Base-by-base conservation (phyloP, 106 monocot species). In the Alisma plantagoaquatica region DNA sequence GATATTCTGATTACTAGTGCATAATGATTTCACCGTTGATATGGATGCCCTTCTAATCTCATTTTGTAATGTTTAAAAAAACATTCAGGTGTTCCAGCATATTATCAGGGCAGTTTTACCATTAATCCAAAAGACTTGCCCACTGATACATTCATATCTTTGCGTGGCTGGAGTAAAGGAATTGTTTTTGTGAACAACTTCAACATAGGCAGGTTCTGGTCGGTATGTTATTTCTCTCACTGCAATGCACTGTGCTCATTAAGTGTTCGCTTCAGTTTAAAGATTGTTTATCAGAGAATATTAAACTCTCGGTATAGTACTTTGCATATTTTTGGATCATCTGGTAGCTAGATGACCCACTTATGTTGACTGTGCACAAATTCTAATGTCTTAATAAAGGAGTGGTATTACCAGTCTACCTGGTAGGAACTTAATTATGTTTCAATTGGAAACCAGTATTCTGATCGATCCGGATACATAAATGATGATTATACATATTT, bases 181-280 rank as follows among this genome's bases (percentile, higher is more conserved):
- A 47, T 98, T 66, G 89, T 78, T 63, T 89, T 98, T 73, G 74
- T 98, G 19, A 98, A 98, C 42, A 67, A 85, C 66, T 98, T 98
- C 74, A 98, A 98, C 55, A 65, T 98, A 32, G 96, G 96, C 66
- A 78, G 96, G 79, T 98, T 74, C 46, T 98, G 96, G 89, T 77
- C 96, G 61, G 96, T 98, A 90, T 46, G 43, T 52, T 32, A 29
- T 14, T 27, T 15, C 15, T 4, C 22, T 14, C 30, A 14, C 35
- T 38, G 6, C 14, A 38, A 38, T 38, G 14, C 35, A 7, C 14
- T 38, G 14, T 38, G 14, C 14, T 38, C 35, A 6, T 14, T 7
- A 7, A 14, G 9, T 38, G 6, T 6, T 38, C 35, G 35, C 9
- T 6, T 6, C 6, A 38, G 35, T 7, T 6, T 6, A 14, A 7